Percentiles rank a stretch among this genome's conserved stretches.
Evolutionary conservation across 2,329 filamentous ascomycete species (phyloP).

Genomic region (Pseudocercospora vitis): DNA sequence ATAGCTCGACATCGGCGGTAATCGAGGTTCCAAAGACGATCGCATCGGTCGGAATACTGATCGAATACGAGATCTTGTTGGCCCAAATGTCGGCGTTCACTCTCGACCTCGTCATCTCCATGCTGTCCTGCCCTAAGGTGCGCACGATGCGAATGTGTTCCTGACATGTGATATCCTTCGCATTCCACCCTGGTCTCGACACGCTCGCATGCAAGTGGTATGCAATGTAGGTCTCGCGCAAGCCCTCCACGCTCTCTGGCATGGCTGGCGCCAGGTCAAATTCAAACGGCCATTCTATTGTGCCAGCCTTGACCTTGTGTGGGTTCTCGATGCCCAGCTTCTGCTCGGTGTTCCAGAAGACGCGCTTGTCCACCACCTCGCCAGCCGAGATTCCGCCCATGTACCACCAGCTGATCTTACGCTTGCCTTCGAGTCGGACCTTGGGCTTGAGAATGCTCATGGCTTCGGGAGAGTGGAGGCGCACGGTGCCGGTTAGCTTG

Average conservation of each 20-base stretch:
- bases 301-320: slow-evolving; percentile 52
- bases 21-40: slow-evolving; percentile 90
- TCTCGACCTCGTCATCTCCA: slow-evolving; percentile 56
- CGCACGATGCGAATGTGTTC: slow-evolving; percentile 59
- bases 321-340: slow-evolving; percentile 45
- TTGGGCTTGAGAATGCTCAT: slow-evolving; percentile 50
- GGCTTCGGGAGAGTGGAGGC: slow-evolving; percentile 49
- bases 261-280: slow-evolving; percentile 49
- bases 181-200: slow-evolving; percentile 74
- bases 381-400: slow-evolving; percentile 39
- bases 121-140: slow-evolving; percentile 62
- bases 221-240: slow-evolving; percentile 80
- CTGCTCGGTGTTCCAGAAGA: slow-evolving; percentile 49
- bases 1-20: slow-evolving; percentile 79
- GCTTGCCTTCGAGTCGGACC: slow-evolving; percentile 49
- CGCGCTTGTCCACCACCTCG: slow-evolving; percentile 48
- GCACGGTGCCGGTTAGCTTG: slow-evolving; percentile 49
- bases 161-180: slow-evolving; percentile 78
- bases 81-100: slow-evolving; percentile 93
- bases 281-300: slow-evolving; percentile 53
- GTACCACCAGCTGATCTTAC: slow-evolving; percentile 47
- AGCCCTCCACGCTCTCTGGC: slow-evolving; percentile 87
- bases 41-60: slow-evolving; percentile 89
- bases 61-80: slow-evolving; percentile 95
- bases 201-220: slow-evolving; percentile 92